phyloP scores from a whole-genome alignment of 106 monocot genomes.

The Allium cepa region DNA sequence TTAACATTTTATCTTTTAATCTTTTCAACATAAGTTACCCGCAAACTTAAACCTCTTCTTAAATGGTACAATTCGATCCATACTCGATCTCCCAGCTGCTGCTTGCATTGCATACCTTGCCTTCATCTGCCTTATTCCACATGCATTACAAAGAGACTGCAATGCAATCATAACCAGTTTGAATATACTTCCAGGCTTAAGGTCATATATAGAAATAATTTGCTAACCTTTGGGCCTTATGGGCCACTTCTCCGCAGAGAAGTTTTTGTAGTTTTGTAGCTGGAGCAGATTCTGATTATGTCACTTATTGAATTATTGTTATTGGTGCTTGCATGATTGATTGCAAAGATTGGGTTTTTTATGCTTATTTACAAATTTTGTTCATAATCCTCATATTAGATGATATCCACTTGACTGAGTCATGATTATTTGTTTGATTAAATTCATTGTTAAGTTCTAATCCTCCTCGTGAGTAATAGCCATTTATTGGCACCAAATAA shows the following conservation, averaged over 20 bases:
- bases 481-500: not conserved
- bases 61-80: constrained; percentile 19
- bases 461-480: not conserved
- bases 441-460: not conserved
- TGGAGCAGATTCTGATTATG: constrained; percentile 39
- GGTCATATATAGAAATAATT: not conserved
- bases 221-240: constrained; percentile 46
- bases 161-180: not conserved
- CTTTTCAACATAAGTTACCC: too few species aligned
- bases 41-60: constrained; percentile 59
- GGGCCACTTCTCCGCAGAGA: constrained; percentile 60
- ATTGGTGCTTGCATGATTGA: constrained; percentile 2
- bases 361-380: not conserved
- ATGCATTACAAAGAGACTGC: constrained; percentile 85
- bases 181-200: not conserved
- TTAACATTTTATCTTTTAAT: too few species aligned
- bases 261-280: constrained; percentile 54
- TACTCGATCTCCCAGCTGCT: constrained; percentile 16
- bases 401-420: constrained; percentile 14
- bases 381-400: constrained; percentile 19
- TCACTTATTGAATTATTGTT: not conserved
- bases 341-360: not conserved
- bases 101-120: constrained; percentile 46
- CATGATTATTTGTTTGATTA: not conserved
- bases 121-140: constrained; percentile 86